Evolutionary conservation across 768 basidiomycete species (phyloP), one percentile per base, ranked within the genome.

Genomic region (Suillus paluster): DNA sequence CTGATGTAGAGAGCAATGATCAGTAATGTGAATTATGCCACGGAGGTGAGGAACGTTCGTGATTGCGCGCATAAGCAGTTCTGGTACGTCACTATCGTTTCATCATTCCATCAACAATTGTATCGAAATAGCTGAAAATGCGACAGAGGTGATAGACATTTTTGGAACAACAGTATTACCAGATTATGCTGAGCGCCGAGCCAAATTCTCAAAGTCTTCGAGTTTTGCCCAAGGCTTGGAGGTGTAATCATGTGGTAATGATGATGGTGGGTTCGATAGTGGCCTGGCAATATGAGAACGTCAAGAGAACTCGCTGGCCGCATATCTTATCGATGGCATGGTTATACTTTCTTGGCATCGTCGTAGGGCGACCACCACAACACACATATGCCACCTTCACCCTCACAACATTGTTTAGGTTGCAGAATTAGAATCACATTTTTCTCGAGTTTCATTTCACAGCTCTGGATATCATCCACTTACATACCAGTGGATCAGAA

Each of bases 1-100:
- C 71, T 21, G 70, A 75, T 69, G 44, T 54, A 25, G 33, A 50
- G 52, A 57, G 10, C 36, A 25, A 55, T 39, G 23, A 55, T 8
- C 23, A 10, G 36, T 39, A 23, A 38, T 21, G 14, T 25, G 34
- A 23, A 36, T 38, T 10, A 23, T 15, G 15, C 15, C 17, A 55
- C 17, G 23, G 34, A 11, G 14, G 34, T 10, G 21, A 21, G n/a
- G 15, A 25, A 8, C 21, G 36, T 23, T 8, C 38, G 23, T 23
- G 15, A 23, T 38, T 53, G 36, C 9, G 23, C 36, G 21, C 21
- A 54, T 23, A 1, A 25, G 38, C 15, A 38, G 9, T 27, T 25
- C 17, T 39, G 38, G 54, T 55, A 39, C 23, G 54, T 55, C 9
- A 55, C 5, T 39, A 1, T 27, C 7, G 6, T 19, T 39, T 14